Percentiles rank a stretch among this genome's conserved stretches.
These are phyloP conservation scores for Scheffersomyces titani DNA, from an alignment of 1,139 yeast genomes.

Conservation along the genomic window DNA sequence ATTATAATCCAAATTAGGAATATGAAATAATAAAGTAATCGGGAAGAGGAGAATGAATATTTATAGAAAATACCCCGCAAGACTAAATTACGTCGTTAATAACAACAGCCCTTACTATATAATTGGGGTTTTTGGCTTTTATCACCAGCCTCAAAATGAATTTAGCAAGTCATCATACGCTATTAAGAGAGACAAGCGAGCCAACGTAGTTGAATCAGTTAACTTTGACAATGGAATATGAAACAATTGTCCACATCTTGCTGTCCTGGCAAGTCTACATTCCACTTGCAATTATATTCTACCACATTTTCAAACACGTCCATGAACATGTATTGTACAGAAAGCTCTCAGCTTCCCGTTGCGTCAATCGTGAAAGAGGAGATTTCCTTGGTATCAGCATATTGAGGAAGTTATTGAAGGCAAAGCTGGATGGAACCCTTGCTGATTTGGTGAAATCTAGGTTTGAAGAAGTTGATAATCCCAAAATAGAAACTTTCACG, in stretches of 20 bases:
- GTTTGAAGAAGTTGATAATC: constrained; percentile 5
- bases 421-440: constrained; percentile 11
- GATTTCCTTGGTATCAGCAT: constrained; percentile 8
- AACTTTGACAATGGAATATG: too few species aligned
- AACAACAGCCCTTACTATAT: too few species aligned
- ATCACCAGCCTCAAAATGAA: too few species aligned
- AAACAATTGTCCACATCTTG: background rate
- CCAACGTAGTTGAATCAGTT: too few species aligned
- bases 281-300: background rate
- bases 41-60: too few species aligned
- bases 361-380: background rate
- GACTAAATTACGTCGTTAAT: too few species aligned
- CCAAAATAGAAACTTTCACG: constrained; percentile 12
- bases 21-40: too few species aligned
- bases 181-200: too few species aligned
- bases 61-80: too few species aligned
- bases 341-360: background rate
- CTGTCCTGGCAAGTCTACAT: background rate
- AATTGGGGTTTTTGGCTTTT: too few species aligned
- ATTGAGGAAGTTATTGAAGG: constrained; percentile 9
- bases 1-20: too few species aligned
- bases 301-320: background rate
- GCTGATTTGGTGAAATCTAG: constrained; percentile 10
- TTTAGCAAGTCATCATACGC: too few species aligned
- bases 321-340: background rate